phyloP scores from a whole-genome alignment of 805 yeast genomes.

The Candida sanyiensis region DNA sequence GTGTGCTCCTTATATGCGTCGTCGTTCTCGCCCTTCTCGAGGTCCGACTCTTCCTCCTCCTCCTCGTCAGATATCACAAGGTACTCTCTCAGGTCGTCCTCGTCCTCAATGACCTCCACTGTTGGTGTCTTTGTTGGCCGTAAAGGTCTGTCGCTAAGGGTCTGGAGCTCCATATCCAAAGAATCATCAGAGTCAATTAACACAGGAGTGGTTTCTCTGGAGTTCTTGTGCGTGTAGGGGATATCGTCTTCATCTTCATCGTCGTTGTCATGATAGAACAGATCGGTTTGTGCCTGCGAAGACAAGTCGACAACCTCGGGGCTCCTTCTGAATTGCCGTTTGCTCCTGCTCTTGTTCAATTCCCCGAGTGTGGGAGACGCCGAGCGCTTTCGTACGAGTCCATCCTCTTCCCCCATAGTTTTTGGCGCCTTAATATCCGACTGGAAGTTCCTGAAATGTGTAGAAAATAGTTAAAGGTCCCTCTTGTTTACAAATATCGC shows the following conservation, averaged over 20 bases:
- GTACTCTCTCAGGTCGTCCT: conserved; percentile 17
- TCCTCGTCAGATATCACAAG: conserved; percentile 19
- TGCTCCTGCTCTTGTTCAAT: not conserved
- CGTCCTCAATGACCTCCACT: conserved; percentile 8
- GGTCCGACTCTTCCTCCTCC: conserved; percentile 14
- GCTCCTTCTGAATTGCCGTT: not conserved
- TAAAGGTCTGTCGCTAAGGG: no score
- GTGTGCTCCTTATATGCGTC: conserved; percentile 12
- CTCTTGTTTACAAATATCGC: no score
- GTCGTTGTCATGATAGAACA: conserved; percentile 5
- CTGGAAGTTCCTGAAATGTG: no score
- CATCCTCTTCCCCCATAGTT: no score
- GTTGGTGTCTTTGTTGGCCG: no score
- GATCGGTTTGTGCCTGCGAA: not conserved
- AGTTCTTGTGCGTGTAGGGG: conserved; percentile 22
- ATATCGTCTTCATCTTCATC: conserved; percentile 25
- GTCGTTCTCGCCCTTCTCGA: conserved; percentile 13
- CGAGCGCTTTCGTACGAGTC: no score
- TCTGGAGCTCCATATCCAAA: no score
- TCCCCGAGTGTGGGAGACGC: no score
- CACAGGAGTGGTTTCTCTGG: conserved; percentile 23
- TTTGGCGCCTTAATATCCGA: no score
- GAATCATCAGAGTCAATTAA: conserved; percentile 13
- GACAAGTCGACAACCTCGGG: conserved; percentile 1
- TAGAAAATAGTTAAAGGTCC: no score